phyloP scores from a whole-genome alignment of 2,329 filamentous ascomycete species.

The Sarocladiaceae sp. region DNA sequence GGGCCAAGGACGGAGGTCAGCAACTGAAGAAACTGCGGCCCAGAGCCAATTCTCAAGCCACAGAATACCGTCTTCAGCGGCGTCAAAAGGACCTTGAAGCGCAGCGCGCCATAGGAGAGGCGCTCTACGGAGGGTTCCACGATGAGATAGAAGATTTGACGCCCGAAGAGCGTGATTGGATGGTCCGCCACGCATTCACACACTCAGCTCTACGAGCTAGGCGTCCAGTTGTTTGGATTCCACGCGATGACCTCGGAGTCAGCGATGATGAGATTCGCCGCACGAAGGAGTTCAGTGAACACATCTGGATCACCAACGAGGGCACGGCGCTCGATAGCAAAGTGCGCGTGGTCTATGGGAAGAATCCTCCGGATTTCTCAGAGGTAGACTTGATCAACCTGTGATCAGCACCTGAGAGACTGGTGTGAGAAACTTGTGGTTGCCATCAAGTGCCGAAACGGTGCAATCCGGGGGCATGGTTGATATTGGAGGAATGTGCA shows the following conservation, averaged over 20 bases:
- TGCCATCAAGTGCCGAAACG: no score
- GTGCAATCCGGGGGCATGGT: no score
- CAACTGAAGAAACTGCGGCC: conserved; percentile 37
- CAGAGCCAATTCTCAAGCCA: conserved; percentile 30
- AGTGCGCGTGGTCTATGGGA: conserved; percentile 76
- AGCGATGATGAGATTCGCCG: conserved; percentile 85
- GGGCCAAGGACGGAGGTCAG: conserved; percentile 40
- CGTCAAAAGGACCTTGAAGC: conserved; percentile 63
- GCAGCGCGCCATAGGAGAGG: conserved; percentile 69
- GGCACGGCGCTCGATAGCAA: conserved; percentile 84
- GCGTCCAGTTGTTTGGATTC: conserved; percentile 89
- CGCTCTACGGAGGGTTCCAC: conserved; percentile 80
- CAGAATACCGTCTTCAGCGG: conserved; percentile 43
- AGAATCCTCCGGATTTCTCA: conserved; percentile 84
- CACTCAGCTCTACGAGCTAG: conserved; percentile 82
- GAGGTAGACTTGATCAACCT: conserved; percentile 83
- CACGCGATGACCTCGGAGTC: conserved; percentile 82
- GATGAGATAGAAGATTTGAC: conserved; percentile 95
- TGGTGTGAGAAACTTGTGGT: no score
- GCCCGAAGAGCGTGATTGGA: conserved; percentile 78
- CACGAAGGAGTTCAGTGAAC: conserved; percentile 70
- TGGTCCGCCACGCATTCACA: conserved; percentile 85
- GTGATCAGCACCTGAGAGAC: no score
- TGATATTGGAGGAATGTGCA: not conserved
- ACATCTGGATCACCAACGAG: conserved; percentile 92